These are phyloP conservation scores for Kuraishia cidri DNA, from an alignment of 805 yeast genomes.

Conservation along the genomic window DNA sequence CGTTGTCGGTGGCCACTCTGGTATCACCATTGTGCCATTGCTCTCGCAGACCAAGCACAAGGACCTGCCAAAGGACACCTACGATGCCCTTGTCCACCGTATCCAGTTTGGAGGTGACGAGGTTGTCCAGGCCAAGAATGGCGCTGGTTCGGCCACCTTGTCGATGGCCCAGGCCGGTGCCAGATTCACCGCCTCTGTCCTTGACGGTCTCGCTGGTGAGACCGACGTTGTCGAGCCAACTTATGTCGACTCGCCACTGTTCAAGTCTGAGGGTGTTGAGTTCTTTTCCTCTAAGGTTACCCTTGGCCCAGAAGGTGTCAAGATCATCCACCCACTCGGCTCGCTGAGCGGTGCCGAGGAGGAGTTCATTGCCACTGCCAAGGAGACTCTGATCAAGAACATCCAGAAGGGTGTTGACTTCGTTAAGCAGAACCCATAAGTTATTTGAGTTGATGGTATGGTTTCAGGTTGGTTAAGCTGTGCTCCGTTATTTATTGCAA, in stretches of 20 bases:
- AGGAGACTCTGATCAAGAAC: conserved; percentile 85
- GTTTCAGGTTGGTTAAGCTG: too few relatives aligned
- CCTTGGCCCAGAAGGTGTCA: conserved; percentile 86
- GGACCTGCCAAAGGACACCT: conserved; percentile 51
- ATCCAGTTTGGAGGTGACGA: conserved; percentile 93
- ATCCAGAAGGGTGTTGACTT: conserved; percentile 91
- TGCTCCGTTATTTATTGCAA: too few relatives aligned
- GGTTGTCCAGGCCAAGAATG: conserved; percentile 78
- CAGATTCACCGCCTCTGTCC: conserved; percentile 59
- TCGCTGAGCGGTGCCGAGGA: conserved; percentile 69
- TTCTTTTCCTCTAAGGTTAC: conserved; percentile 95
- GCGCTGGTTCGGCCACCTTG: conserved; percentile 78
- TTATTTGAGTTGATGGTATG: neutral
- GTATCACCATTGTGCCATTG: conserved; percentile 91
- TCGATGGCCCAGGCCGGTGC: conserved; percentile 87
- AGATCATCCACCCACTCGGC: conserved; percentile 74
- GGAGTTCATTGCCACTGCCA: conserved; percentile 72
- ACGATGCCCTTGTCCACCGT: conserved; percentile 68
- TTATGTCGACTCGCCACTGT: conserved; percentile 67
- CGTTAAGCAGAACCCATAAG: conserved; percentile 61
- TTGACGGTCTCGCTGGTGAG: conserved; percentile 44
- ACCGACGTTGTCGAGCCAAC: conserved; percentile 40
- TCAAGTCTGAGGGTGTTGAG: conserved; percentile 83
- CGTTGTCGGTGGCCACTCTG: conserved; percentile 97
- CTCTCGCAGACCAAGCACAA: conserved; percentile 76